These are phyloP conservation scores for Axilococcus clingmanii DNA, from an alignment of 139 green algal genomes.

Conservation along the genomic window DNA sequence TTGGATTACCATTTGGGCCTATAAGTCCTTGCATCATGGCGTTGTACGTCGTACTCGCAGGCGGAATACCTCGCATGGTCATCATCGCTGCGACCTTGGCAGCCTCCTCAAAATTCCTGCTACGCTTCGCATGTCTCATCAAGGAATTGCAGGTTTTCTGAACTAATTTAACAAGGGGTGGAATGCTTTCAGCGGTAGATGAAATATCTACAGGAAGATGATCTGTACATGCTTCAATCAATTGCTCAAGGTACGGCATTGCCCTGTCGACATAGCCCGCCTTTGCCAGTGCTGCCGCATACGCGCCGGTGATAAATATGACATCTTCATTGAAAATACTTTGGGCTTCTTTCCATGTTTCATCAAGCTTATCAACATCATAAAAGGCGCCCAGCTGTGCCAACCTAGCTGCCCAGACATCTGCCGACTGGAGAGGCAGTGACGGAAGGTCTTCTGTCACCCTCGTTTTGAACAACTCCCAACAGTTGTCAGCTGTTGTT, in stretches of 20 bases:
- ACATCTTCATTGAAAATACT: background rate
- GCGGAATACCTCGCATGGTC: too few species aligned
- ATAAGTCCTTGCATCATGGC: too few species aligned
- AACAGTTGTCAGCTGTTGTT: conserved; percentile 10
- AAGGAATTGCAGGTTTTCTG: too few species aligned
- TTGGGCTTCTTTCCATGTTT: background rate
- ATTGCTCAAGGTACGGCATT: background rate
- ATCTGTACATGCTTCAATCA: conserved; percentile 2
- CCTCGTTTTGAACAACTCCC: background rate
- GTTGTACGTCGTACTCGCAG: too few species aligned
- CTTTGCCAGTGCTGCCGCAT: background rate
- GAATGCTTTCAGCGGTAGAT: too few species aligned
- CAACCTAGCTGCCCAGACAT: background rate
- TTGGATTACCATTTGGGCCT: too few species aligned
- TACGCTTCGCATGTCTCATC: too few species aligned
- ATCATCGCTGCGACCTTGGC: too few species aligned
- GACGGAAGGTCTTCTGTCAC: conserved; percentile 2
- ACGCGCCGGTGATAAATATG: background rate
- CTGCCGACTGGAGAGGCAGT: background rate
- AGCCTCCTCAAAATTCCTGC: too few species aligned
- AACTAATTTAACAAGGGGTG: too few species aligned
- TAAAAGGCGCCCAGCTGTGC: background rate
- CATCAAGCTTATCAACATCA: conserved; percentile 1
- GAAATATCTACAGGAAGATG: conserved; percentile 7
- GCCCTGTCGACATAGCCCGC: conserved; percentile 1